Evolutionary conservation across 352 stramenopile genomes (phyloP), one percentile per base, ranked within the genome.

Genomic region (Pythium aquatile): DNA sequence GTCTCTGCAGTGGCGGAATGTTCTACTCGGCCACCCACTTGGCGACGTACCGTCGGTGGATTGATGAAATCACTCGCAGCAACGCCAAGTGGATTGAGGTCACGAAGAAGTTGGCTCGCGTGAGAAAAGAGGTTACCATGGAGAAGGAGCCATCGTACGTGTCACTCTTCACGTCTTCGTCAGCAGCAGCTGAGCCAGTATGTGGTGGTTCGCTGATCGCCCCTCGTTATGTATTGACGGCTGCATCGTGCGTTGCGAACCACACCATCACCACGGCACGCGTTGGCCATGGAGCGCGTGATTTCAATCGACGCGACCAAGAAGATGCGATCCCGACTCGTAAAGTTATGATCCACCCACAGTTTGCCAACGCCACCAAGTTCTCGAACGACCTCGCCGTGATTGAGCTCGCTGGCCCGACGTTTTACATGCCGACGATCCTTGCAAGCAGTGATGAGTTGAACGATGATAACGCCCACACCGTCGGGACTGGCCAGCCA

Each of bases 11-110:
- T 24, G 67, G 67, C 14, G 67, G 67, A 8, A 69, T 69, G 61
- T 74, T 74, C 37, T 74, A 74, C 61, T 69, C 61, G 1, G 55
- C 58, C 26, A 74, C 61, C 5, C 63, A 61, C 14, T 46, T 74
- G 28, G 61, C 52, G 2, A 39, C 35, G 37, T 61, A 54, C 54
- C 24, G 26, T 1, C 10, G 29, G 3, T 74, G 67, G 67, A 74
- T 74, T 56, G 55, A 69, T 42, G 37, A 63, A 9, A 54, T 48
- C 10, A 74, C 67, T 3, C 14, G 4, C 1, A 26, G 30, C 1
- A 16, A n/a, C 7, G 46, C 57, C 0, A 58, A 33, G 5, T 74
- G 67, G 66, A 17, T 68, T 1, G 28, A n/a, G 11, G 2, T 16
- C 16, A 17, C 37, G 24, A 37, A 16, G 4, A 16, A 49, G 20